Evolutionary conservation across 305 asterid species (phyloP).

Genomic region (Fraxinus xanthoxyloides): DNA sequence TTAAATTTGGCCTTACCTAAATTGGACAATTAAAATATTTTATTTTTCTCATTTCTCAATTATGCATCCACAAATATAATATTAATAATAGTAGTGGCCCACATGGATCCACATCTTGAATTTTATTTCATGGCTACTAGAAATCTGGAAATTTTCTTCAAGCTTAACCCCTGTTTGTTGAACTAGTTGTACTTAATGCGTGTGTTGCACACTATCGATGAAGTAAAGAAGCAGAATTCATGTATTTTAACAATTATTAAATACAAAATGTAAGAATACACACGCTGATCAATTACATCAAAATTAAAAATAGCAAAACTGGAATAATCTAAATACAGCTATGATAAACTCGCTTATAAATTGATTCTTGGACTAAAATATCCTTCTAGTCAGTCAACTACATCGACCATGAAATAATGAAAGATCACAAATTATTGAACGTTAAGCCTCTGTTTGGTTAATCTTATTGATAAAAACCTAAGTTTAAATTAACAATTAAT

Average conservation of each 20-base stretch:
- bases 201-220: too few species aligned
- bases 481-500: too few species aligned
- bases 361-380: too few species aligned
- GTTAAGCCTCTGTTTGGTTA: background rate
- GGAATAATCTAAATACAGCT: too few species aligned
- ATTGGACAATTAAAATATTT: background rate
- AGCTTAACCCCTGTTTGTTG: background rate
- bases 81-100: background rate
- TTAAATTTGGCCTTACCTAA: background rate
- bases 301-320: too few species aligned
- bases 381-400: background rate
- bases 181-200: too few species aligned
- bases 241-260: too few species aligned
- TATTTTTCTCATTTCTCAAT: background rate
- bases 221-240: too few species aligned
- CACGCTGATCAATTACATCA: too few species aligned
- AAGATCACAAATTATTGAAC: background rate
- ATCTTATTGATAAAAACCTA: too few species aligned
- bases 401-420: background rate
- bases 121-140: background rate
- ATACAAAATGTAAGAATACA: too few species aligned
- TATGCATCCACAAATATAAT: background rate
- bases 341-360: too few species aligned
- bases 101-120: background rate
- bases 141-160: background rate